Evolutionary conservation across 768 basidiomycete genomes (phyloP).

Genomic region (Zangia roseola): DNA sequence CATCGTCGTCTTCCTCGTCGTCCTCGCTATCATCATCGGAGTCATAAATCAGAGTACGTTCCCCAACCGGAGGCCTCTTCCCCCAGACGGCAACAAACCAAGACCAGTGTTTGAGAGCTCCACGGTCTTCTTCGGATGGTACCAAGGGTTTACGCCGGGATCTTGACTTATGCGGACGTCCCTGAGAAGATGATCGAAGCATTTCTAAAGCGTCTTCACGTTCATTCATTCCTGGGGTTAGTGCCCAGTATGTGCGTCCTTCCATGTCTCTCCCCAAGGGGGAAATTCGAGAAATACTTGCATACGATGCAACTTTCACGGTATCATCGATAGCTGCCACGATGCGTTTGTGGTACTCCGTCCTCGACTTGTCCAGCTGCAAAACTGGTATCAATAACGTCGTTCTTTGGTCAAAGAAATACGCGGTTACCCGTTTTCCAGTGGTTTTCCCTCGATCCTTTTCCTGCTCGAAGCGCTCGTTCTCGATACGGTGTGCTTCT

Average conservation of each 20-base stretch:
- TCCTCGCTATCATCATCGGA: slow-evolving; percentile 26
- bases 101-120: slow-evolving; percentile 58
- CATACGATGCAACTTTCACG: slow-evolving; percentile 45
- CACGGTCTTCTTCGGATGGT: slow-evolving; percentile 49
- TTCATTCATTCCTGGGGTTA: slow-evolving; percentile 60
- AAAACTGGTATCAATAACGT: slow-evolving; percentile 3
- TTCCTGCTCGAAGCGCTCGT: slow-evolving; percentile 28
- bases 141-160: slow-evolving; percentile 39
- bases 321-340: slow-evolving; percentile 54
- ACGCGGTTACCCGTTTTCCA: slow-evolving; percentile 23
- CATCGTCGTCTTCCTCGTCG: slow-evolving; percentile 32
- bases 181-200: slow-evolving; percentile 25
- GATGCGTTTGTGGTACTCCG: slow-evolving; percentile 48
- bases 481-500: slow-evolving; percentile 41
- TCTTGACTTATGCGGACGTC: slow-evolving; percentile 32
- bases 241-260: slow-evolving; percentile 65
- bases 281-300: slow-evolving; percentile 51
- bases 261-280: slow-evolving; percentile 69
- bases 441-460: slow-evolving; percentile 57
- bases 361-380: slow-evolving; percentile 44
- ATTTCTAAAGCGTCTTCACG: slow-evolving; percentile 44
- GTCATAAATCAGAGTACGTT: slow-evolving; percentile 26
- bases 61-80: slow-evolving; percentile 39
- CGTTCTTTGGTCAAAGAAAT: background rate
- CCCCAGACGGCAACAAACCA: slow-evolving; percentile 83